Conservation (phyloP, 495 filamentous ascomycete genomes). For the Hypoxylon cercidicola region DNA sequence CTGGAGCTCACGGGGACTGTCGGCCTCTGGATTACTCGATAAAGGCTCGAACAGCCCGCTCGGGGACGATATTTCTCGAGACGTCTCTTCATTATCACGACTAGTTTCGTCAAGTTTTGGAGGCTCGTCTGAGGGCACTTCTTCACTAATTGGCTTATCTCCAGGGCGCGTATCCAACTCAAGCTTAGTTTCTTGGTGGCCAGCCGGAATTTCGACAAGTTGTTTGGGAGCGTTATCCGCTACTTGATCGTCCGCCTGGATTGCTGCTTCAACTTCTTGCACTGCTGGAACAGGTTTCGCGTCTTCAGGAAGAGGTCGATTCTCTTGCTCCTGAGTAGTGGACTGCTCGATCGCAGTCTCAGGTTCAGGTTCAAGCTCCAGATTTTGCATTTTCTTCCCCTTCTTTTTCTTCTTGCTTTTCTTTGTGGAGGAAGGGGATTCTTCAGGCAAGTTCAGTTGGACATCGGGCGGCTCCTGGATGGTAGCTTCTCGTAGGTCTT, state of each 20-base stretch:
- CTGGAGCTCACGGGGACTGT: conserved; percentile 3
- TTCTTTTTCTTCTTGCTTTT: conserved; percentile 44
- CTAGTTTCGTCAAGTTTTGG: not conserved
- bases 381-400: conserved; percentile 22
- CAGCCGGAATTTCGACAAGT: conserved; percentile 7
- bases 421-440: conserved; percentile 24
- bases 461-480: conserved; percentile 11
- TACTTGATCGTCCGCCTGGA: conserved; percentile 15
- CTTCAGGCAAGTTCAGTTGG: conserved; percentile 17
- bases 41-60: conserved; percentile 6
- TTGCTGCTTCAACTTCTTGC: conserved; percentile 11
- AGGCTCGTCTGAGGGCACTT: conserved; percentile 14
- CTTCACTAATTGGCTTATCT: conserved; percentile 5
- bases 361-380: conserved; percentile 11
- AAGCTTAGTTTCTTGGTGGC: conserved; percentile 8
- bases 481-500: conserved; percentile 21
- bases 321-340: conserved; percentile 6
- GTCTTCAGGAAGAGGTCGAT: conserved; percentile 7
- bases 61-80: conserved; percentile 9
- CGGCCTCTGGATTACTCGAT: not conserved
- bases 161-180: not conserved
- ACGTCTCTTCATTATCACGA: not conserved
- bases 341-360: conserved; percentile 8
- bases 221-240: not conserved
- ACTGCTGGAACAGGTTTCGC: not conserved